phyloP scores from a whole-genome alignment of 352 stramenopile genomes.

The Globisporangium ultimum region DNA sequence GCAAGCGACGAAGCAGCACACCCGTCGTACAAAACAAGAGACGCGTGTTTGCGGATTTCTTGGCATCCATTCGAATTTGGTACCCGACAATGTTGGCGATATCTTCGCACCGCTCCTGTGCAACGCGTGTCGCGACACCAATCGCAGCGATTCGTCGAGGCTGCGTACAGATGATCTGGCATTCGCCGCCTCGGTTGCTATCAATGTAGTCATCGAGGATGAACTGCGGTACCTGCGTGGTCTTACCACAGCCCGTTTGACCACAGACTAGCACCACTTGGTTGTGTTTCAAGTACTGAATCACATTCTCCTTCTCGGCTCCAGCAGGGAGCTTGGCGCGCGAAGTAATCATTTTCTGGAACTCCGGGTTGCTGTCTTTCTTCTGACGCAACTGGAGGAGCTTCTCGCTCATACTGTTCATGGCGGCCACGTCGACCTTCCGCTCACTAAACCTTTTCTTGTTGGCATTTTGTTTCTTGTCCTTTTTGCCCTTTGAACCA shows the following conservation, averaged over 20 bases:
- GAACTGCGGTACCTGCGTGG: constrained; percentile 97
- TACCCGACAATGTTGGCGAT: constrained; percentile 91
- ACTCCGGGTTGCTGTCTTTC: constrained; percentile 40
- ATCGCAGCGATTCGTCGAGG: constrained; percentile 95
- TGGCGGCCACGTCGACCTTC: constrained; percentile 34
- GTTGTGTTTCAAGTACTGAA: constrained; percentile 49
- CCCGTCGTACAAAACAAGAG: constrained; percentile 96
- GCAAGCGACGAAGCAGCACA: constrained; percentile 91
- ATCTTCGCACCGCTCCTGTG: constrained; percentile 91
- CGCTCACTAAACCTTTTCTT: constrained; percentile 4
- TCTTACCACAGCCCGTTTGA: constrained; percentile 94
- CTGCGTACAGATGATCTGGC: constrained; percentile 96
- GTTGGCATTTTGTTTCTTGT: constrained; percentile 19
- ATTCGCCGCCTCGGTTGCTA: constrained; percentile 77
- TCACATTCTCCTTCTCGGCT: constrained; percentile 52
- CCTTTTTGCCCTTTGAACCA: background rate
- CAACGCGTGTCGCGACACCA: constrained; percentile 93
- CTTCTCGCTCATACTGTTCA: constrained; percentile 38
- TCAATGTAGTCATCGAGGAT: constrained; percentile 94
- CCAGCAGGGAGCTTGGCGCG: constrained; percentile 58
- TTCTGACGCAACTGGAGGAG: constrained; percentile 35
- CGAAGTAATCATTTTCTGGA: constrained; percentile 55
- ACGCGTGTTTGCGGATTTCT: constrained; percentile 84
- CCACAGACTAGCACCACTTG: constrained; percentile 95
- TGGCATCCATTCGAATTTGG: constrained; percentile 94